Percentiles rank a stretch among this genome's conserved stretches.
These are phyloP conservation scores for Chytriomyces hyalinus DNA, from an alignment of 192 early-diverging fungal species.

Conservation along the genomic window DNA sequence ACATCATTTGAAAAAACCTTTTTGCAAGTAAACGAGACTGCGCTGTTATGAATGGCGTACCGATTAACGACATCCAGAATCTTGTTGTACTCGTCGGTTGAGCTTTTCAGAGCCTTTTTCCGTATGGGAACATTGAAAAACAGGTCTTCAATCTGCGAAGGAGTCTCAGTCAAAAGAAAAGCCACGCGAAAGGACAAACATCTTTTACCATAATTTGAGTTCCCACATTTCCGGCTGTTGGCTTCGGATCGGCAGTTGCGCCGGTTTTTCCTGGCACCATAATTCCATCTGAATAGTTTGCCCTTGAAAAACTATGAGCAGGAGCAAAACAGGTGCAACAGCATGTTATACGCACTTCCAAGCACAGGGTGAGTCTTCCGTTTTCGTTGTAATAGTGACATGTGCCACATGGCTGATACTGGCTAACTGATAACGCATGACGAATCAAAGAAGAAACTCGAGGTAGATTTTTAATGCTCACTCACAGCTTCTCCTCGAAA, in stretches of 20 bases:
- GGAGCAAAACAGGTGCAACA: not conserved
- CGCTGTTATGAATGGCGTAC: constrained; percentile 93
- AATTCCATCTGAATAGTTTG: constrained; percentile 85
- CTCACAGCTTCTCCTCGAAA: constrained; percentile 89
- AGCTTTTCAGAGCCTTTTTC: constrained; percentile 81
- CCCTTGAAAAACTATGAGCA: constrained; percentile 48
- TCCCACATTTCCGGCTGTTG: constrained; percentile 94
- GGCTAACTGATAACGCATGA: constrained; percentile 61
- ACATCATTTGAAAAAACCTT: constrained; percentile 62
- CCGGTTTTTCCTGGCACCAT: constrained; percentile 79
- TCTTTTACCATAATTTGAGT: constrained; percentile 82
- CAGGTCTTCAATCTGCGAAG: constrained; percentile 81
- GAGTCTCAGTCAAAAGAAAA: not conserved
- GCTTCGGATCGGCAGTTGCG: constrained; percentile 77
- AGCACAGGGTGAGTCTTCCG: constrained; percentile 49
- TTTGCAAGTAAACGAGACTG: constrained; percentile 85
- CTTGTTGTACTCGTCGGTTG: constrained; percentile 86
- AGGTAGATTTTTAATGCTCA: not conserved
- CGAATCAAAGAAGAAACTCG: not conserved
- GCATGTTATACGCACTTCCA: constrained; percentile 44
- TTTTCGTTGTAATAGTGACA: constrained; percentile 72
- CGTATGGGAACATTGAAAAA: constrained; percentile 94
- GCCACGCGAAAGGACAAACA: not conserved
- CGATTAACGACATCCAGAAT: constrained; percentile 87
- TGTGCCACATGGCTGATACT: constrained; percentile 96